Evolutionary conservation across 2,329 filamentous ascomycete species (phyloP), one percentile per base, ranked within the genome.

Genomic region (Talaromyces sp.): DNA sequence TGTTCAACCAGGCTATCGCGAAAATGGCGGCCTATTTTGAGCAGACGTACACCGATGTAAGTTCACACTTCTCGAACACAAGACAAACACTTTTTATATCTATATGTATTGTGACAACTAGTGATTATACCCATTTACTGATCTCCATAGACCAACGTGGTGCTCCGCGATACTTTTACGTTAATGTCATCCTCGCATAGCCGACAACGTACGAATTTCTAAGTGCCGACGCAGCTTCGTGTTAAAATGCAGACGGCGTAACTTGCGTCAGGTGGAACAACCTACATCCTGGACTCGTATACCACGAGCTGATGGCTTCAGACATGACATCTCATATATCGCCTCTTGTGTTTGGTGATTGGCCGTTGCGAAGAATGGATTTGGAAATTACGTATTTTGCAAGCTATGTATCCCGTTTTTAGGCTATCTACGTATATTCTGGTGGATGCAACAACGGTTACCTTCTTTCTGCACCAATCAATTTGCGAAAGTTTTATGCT

Each of bases 211-310:
- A 71, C 54, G 69, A 67, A 17, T 73, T 67, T 46, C 61, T 63
- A 2, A 63, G 71, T 62, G 48, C 12, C 3, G 26, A 14, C 3
- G 48, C 48, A 17, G 65, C 65, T 7, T 69, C 65, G 9, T 74
- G 71, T 51, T 66, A 72, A 32, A 64, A 71, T 57, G 59, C 63
- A 21, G 66, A 72, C 58, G 70, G 71, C 3, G 55, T 51, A 2
- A 65, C 61, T 9, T 73, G 70, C 63, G 31, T 73, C 3, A 73
- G 72, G 71, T 72, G 70, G 68, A 70, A 74, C 61, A 53, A 65
- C 54, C 72, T 72, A 51, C 70, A 74, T 51, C 71, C 72, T 3
- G 66, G 66, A 1, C 38, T 29, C 17, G 38, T 12, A 6, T 46
- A 43, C 21, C 35, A 56, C 14, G 21, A 51, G 10, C 26, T 51